phyloP scores from a whole-genome alignment of 306 rosid species.

The Datisca glomerata region DNA sequence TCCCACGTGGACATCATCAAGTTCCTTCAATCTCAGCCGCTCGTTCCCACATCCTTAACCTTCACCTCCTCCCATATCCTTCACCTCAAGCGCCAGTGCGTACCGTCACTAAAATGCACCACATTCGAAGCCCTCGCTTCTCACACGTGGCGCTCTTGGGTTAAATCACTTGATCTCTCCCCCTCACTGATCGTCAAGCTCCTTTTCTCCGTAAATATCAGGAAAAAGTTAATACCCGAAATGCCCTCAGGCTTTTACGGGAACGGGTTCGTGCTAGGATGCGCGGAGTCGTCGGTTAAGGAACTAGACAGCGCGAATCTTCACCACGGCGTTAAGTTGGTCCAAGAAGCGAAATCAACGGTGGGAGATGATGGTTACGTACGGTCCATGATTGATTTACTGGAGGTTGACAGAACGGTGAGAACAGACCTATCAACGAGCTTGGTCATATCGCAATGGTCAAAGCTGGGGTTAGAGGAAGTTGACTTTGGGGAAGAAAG shows the following conservation, averaged over 20 bases:
- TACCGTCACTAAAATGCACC: slow-evolving; percentile 53
- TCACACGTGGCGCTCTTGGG: slow-evolving; percentile 93
- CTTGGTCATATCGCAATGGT: slow-evolving; percentile 79
- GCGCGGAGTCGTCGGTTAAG: slow-evolving; percentile 39
- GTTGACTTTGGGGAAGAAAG: slow-evolving; percentile 78
- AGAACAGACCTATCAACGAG: slow-evolving; percentile 47
- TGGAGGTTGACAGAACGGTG: slow-evolving; percentile 45
- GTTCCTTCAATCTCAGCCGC: slow-evolving; percentile 48
- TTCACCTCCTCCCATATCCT: slow-evolving; percentile 34
- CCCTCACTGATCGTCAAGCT: slow-evolving; percentile 37
- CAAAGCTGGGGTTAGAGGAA: slow-evolving; percentile 67
- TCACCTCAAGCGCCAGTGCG: slow-evolving; percentile 45
- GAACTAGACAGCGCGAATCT: slow-evolving; percentile 30
- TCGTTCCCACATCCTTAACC: slow-evolving; percentile 41
- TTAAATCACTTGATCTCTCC: slow-evolving; percentile 28
- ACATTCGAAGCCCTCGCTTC: slow-evolving; percentile 63
- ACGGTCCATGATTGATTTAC: slow-evolving; percentile 47
- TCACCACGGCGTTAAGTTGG: slow-evolving; percentile 32
- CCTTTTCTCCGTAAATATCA: slow-evolving; percentile 61
- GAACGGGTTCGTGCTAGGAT: slow-evolving; percentile 58
- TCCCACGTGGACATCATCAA: slow-evolving; percentile 24
- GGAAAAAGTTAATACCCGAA: slow-evolving; percentile 20
- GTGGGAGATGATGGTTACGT: slow-evolving; percentile 33
- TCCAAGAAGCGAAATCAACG: slow-evolving; percentile 42
- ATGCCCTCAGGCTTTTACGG: slow-evolving; percentile 58